Conservation (phyloP, 768 basidiomycete species). For the Agaricus blazei region DNA sequence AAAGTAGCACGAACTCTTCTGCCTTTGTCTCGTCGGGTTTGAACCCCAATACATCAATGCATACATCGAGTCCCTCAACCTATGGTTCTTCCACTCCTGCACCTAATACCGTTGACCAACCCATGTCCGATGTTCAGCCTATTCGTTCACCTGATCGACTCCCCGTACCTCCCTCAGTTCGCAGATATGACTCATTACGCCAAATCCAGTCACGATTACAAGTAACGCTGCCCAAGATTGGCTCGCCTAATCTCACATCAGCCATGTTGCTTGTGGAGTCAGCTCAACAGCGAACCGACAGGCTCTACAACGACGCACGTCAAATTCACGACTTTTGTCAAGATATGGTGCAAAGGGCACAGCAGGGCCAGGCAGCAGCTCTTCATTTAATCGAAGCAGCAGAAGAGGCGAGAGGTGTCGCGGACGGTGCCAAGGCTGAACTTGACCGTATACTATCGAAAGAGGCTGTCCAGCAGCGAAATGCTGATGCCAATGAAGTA, state of each 20-base stretch:
- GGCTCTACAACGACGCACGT: background rate
- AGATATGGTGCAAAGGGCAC: background rate
- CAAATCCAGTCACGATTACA: conserved; percentile 2
- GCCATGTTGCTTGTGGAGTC: conserved; percentile 1
- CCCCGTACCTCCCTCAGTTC: background rate
- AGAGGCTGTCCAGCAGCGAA: background rate
- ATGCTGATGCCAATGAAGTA: background rate
- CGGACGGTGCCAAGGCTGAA: conserved; percentile 8
- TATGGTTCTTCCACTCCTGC: conserved; percentile 1
- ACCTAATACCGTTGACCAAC: background rate
- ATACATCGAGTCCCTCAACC: background rate
- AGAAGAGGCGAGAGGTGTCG: conserved; percentile 1
- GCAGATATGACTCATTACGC: conserved; percentile 4
- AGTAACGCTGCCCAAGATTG: background rate
- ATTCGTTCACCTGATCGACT: background rate
- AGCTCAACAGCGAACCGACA: background rate
- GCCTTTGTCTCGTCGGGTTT: background rate
- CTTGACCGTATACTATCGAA: conserved; percentile 6
- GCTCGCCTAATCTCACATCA: conserved; percentile 5
- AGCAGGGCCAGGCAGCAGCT: background rate
- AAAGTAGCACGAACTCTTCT: background rate
- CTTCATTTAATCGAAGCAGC: background rate
- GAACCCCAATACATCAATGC: background rate
- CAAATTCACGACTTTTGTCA: background rate
- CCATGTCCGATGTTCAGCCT: background rate